These are phyloP conservation scores for Coniophora puteana DNA, from an alignment of 1,284 basidiomycete genomes.

Conservation along the genomic window DNA sequence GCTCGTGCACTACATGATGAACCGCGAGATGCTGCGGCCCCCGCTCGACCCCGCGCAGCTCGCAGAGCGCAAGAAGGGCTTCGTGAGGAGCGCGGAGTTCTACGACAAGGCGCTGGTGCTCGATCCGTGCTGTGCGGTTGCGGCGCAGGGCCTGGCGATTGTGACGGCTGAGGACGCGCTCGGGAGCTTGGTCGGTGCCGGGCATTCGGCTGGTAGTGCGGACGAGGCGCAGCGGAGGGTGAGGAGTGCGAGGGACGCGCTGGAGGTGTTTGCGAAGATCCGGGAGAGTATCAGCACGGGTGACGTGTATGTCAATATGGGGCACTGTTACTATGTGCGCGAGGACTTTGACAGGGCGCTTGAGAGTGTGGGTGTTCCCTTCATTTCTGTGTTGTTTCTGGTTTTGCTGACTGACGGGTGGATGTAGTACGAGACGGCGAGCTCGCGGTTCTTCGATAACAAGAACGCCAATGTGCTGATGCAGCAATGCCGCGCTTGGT, in stretches of 20 bases:
- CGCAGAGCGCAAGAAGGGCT: conserved; percentile 75
- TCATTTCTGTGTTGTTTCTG: conserved; percentile 3
- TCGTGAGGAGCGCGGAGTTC: conserved; percentile 81
- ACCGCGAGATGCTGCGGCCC: conserved; percentile 70
- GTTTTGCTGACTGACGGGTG: background rate
- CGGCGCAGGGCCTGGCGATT: conserved; percentile 91
- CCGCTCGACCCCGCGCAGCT: conserved; percentile 52
- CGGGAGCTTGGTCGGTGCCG: conserved; percentile 54
- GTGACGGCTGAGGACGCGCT: conserved; percentile 87
- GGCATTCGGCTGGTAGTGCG: conserved; percentile 37
- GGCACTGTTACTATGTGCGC: conserved; percentile 86
- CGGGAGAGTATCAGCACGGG: conserved; percentile 83
- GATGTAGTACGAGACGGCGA: conserved; percentile 83
- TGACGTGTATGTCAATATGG: conserved; percentile 91
- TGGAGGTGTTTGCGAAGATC: conserved; percentile 86
- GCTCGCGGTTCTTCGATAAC: conserved; percentile 65
- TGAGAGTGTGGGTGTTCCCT: conserved; percentile 73
- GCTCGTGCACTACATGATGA: conserved; percentile 80
- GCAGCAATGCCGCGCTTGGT: conserved; percentile 88
- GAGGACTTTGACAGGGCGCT: conserved; percentile 94
- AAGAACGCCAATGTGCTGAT: conserved; percentile 73
- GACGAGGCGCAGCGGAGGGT: conserved; percentile 66
- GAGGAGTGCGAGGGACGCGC: conserved; percentile 77
- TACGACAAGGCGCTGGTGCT: conserved; percentile 86
- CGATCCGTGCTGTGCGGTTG: conserved; percentile 82